Evolutionary conservation across 805 yeast genomes (phyloP).

Genomic region (Candida nanaspora): DNA sequence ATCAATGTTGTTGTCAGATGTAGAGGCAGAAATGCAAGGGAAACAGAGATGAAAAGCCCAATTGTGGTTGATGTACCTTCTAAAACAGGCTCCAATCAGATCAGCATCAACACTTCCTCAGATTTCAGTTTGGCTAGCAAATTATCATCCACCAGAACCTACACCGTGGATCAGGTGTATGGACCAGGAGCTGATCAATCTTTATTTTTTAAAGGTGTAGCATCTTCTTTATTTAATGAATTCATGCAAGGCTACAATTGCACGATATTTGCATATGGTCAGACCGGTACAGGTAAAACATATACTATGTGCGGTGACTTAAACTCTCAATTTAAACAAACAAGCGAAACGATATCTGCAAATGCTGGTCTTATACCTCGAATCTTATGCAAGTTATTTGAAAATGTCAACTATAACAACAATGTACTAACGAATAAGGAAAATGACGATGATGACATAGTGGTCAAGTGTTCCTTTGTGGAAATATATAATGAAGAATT

Average conservation of each 20-base stretch:
- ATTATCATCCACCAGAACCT: slow-evolving; percentile 26
- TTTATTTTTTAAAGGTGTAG: slow-evolving; percentile 37
- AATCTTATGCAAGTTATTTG: slow-evolving; percentile 35
- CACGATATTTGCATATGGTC: slow-evolving; percentile 53
- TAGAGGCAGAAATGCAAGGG: slow-evolving; percentile 41
- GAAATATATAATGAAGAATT: slow-evolving; percentile 41
- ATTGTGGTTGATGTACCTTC: slow-evolving; percentile 40
- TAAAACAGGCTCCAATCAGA: slow-evolving; percentile 18
- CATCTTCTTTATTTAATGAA: slow-evolving; percentile 39
- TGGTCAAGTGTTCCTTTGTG: slow-evolving; percentile 45
- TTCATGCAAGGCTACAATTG: slow-evolving; percentile 47
- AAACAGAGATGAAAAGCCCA: slow-evolving; percentile 37
- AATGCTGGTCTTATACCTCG: slow-evolving; percentile 48
- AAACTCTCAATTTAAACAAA: background rate
- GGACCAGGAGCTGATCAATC: slow-evolving; percentile 48
- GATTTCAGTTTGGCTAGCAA: slow-evolving; percentile 19
- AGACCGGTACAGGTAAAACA: slow-evolving; percentile 57
- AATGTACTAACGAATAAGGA: slow-evolving; percentile 1
- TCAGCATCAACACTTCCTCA: slow-evolving; percentile 17
- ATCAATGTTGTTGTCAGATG: slow-evolving; percentile 51
- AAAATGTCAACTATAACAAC: slow-evolving; percentile 3
- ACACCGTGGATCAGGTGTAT: slow-evolving; percentile 47
- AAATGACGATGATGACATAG: slow-evolving; percentile 24
- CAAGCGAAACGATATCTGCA: slow-evolving; percentile 14
- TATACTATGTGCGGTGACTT: slow-evolving; percentile 51